A percentile compares a stretch with the other conserved stretches of the same genome.
Conservation (phyloP, 1,139 yeast genomes). For the Candida anutae region DNA sequence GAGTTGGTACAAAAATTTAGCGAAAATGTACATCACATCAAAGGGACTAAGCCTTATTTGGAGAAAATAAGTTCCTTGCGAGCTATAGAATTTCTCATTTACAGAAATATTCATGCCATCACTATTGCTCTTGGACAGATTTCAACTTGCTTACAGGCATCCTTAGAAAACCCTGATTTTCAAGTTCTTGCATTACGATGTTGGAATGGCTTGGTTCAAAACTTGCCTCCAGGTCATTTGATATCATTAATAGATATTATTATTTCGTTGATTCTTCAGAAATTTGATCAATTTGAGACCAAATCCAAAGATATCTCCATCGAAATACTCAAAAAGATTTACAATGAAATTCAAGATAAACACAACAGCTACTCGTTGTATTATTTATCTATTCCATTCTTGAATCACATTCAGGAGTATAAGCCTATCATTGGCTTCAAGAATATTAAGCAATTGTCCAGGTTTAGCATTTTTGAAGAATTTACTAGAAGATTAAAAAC, state of each 20-base stretch:
- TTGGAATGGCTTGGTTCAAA: conserved; percentile 52
- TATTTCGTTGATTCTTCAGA: conserved; percentile 48
- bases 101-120: conserved; percentile 52
- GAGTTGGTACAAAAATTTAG: conserved; percentile 78
- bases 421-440: conserved; percentile 12
- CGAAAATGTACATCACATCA: conserved; percentile 66
- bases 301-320: conserved; percentile 41
- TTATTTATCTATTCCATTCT: conserved; percentile 43
- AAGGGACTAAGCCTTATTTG: conserved; percentile 62
- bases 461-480: conserved; percentile 30
- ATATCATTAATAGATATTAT: conserved; percentile 39
- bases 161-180: conserved; percentile 57
- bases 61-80: conserved; percentile 67
- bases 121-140: conserved; percentile 83
- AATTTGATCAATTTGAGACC: conserved; percentile 45
- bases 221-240: conserved; percentile 45
- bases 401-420: conserved; percentile 10
- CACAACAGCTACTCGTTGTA: conserved; percentile 37
- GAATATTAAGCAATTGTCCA: conserved; percentile 19
- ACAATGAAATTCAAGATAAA: conserved; percentile 24
- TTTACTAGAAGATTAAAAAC: conserved; percentile 51
- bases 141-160: conserved; percentile 78
- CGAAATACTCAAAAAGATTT: conserved; percentile 35
- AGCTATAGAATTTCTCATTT: conserved; percentile 65
- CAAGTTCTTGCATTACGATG: conserved; percentile 59